Evolutionary conservation across 495 filamentous ascomycete genomes (phyloP).

Genomic region (Parathielavia appendiculata): DNA sequence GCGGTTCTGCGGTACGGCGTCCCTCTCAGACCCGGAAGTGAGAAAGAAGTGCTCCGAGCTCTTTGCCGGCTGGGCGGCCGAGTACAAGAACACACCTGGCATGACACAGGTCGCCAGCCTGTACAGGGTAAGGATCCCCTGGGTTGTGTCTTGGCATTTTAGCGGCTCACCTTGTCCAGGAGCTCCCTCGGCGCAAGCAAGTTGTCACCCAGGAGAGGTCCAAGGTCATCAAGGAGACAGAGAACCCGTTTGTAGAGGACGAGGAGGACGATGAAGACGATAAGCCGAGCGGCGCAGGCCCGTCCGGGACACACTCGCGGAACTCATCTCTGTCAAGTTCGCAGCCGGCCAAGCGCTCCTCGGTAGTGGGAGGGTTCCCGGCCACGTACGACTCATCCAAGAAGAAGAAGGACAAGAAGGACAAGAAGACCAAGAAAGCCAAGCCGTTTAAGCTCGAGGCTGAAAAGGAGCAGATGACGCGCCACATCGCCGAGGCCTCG

Average conservation of each 20-base stretch:
- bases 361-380: constrained; percentile 20
- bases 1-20: constrained; percentile 77
- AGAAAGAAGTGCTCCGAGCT: constrained; percentile 78
- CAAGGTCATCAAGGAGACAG: constrained; percentile 74
- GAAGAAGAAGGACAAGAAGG: constrained; percentile 46
- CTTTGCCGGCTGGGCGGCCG: constrained; percentile 80
- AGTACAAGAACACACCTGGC: constrained; percentile 76
- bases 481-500: constrained; percentile 74
- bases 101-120: constrained; percentile 73
- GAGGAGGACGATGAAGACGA: constrained; percentile 49
- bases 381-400: constrained; percentile 26
- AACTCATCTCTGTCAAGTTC: constrained; percentile 21
- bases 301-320: constrained; percentile 31
- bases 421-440: constrained; percentile 42
- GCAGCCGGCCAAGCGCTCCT: constrained; percentile 22
- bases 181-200: constrained; percentile 51
- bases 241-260: constrained; percentile 54
- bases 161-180: constrained; percentile 30
- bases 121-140: constrained; percentile 53
- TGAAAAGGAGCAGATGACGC: constrained; percentile 79
- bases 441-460: constrained; percentile 75
- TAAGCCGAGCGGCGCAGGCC: constrained; percentile 5
- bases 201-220: constrained; percentile 65
- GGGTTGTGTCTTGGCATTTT: too few species aligned
- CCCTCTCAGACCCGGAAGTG: constrained; percentile 78